Evolutionary conservation across 2,329 filamentous ascomycete genomes (phyloP).

Genomic region (Chaetomium globosum): DNA sequence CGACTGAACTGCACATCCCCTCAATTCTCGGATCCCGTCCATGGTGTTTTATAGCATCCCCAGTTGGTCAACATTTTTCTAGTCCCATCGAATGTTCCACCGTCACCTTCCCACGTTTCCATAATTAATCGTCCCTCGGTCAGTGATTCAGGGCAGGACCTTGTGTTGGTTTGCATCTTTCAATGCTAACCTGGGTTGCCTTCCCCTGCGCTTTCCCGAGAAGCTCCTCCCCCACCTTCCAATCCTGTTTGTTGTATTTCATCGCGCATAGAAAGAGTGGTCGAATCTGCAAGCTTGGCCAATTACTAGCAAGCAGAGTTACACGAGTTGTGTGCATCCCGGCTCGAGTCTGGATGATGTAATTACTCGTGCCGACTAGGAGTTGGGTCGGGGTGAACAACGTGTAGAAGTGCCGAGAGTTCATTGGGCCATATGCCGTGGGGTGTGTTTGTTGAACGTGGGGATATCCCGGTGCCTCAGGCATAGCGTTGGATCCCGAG

Average conservation of each 20-base stretch:
- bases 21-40: background rate
- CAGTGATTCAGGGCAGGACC: constrained; percentile 2
- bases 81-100: background rate
- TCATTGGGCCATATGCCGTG: constrained; percentile 13
- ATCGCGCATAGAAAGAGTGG: background rate
- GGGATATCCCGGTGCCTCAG: too few species aligned
- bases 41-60: constrained; percentile 8
- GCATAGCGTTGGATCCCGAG: too few species aligned
- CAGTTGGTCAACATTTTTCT: background rate
- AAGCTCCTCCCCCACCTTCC: background rate
- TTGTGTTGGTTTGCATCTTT: background rate
- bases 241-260: constrained; percentile 1
- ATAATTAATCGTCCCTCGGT: constrained; percentile 10
- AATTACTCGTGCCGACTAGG: background rate
- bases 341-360: constrained; percentile 2
- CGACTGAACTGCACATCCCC: background rate
- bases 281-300: background rate
- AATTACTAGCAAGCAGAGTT: background rate
- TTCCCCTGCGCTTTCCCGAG: too few species aligned
- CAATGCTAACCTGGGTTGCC: too few species aligned
- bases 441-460: background rate
- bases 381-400: background rate
- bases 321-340: constrained; percentile 7
- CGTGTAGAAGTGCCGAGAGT: constrained; percentile 8
- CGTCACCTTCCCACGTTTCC: background rate